Base-by-base conservation (phyloP, 257 asterid species). In the Gentiana macrophylla region DNA sequence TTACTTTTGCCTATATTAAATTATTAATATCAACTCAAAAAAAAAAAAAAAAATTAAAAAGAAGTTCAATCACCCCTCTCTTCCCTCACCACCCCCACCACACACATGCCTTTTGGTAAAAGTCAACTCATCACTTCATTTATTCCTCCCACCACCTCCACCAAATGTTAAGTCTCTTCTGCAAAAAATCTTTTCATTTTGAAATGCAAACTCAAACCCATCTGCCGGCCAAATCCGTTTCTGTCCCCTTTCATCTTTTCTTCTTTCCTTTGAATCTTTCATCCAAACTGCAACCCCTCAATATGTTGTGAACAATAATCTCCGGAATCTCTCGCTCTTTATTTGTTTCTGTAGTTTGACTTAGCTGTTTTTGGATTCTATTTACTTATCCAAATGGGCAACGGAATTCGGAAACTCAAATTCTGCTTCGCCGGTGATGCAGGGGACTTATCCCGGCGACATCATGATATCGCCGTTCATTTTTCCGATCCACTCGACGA, bases 391-490 rank as follows among this genome's bases (percentile, higher is more conserved):
- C 48, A 54, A 53, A 89, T 91, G 98, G 98, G 98, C 34, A 91
- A 86, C 53, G 80, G 83, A 36, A 62, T 84, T 2, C 76, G 83
- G 53, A 84, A 75, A 69, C 57, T 90, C 24, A 79, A 61, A 44
- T 49, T 59, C 2, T 87, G 96, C 64, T 87, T 83, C 83, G 80
- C 94, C 64, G 93, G 92, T 13, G 96, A 82, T 64, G 76, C 88
- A 13, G 97, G 94, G 3, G 91, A 86, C 50, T 77, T 86, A 34
- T 91, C 98, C 49, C 82, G 88, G 61, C 76, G 94, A 11, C 71
- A 81, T 11, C 75, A 74, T 62, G 95, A 79, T 67, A 64, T 71
- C 59, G 80, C 75, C 0, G 57, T 70, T 4, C 68, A 59, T 44
- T 10, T 75, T 0, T 70, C 89, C 2, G 86, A 83, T 65, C 81